A percentile compares a stretch with the other conserved stretches of the same genome.
phyloP scores from a whole-genome alignment of 2,329 filamentous ascomycete species.

The Neopestalotiopsis rosae region DNA sequence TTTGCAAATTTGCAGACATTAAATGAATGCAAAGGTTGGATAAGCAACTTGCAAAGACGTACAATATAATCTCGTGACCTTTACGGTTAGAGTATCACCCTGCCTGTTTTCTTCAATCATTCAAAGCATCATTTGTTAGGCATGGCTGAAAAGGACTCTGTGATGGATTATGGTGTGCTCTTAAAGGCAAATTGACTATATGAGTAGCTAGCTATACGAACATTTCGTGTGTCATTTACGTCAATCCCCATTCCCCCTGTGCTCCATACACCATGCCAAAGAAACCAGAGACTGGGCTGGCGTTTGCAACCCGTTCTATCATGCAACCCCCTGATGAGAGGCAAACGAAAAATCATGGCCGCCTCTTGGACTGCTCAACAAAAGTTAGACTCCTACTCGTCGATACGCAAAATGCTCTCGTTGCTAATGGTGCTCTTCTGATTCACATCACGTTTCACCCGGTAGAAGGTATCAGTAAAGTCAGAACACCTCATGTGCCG shows the following conservation, averaged over 20 bases:
- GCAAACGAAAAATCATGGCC: neutral
- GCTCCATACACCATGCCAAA: neutral
- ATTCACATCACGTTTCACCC: conserved; percentile 79
- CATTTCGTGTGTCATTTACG: neutral
- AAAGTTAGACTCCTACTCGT: neutral
- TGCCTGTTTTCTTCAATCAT: neutral
- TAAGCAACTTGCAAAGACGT: too few species aligned
- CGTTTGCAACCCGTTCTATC: neutral
- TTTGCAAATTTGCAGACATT: too few species aligned
- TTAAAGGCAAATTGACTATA: neutral
- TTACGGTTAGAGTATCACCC: neutral
- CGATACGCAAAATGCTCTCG: conserved; percentile 61
- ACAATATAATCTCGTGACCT: too few species aligned
- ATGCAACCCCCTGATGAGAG: neutral
- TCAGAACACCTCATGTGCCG: conserved; percentile 92
- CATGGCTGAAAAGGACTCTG: neutral
- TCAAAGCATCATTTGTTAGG: neutral
- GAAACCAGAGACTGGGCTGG: neutral
- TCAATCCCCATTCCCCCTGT: neutral
- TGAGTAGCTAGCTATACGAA: neutral
- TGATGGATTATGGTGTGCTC: neutral
- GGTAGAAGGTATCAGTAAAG: conserved; percentile 90
- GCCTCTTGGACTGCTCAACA: neutral
- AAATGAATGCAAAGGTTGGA: too few species aligned
- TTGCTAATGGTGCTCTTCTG: conserved; percentile 88